phyloP scores from a whole-genome alignment of 2,329 filamentous ascomycete genomes.

The Cadophora sp. region DNA sequence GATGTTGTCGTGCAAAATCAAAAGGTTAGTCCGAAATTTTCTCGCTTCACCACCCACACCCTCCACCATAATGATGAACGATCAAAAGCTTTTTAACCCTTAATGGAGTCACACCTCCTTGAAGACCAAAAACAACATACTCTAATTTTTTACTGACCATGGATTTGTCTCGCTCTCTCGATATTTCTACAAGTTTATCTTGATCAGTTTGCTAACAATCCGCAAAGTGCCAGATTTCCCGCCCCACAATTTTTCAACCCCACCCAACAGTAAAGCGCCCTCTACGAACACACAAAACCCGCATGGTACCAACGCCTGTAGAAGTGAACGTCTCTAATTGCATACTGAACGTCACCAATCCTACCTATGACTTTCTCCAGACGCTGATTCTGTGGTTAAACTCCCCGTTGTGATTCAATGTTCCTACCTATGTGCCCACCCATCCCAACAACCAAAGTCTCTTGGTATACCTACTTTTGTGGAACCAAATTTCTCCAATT shows the following conservation, averaged over 20 bases:
- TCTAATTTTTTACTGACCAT: constrained; percentile 52
- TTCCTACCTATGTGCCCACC: too few species aligned
- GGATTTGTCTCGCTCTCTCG: constrained; percentile 34
- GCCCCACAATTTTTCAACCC: not conserved
- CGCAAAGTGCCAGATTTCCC: constrained; percentile 51
- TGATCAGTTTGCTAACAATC: constrained; percentile 58
- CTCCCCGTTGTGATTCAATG: not conserved
- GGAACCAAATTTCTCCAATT: too few species aligned
- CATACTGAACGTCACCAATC: not conserved
- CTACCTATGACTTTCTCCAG: not conserved
- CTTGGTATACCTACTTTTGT: too few species aligned
- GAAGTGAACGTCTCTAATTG: too few species aligned
- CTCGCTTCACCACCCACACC: constrained; percentile 21
- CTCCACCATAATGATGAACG: constrained; percentile 45
- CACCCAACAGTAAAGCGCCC: not conserved
- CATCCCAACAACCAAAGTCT: too few species aligned
- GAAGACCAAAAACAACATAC: constrained; percentile 47
- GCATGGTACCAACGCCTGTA: not conserved
- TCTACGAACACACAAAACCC: not conserved
- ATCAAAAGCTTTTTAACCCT: constrained; percentile 50
- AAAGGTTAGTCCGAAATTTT: constrained; percentile 39
- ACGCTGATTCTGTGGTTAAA: not conserved
- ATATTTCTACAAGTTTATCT: constrained; percentile 59
- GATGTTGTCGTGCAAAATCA: constrained; percentile 1
- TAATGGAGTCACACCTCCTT: constrained; percentile 45